phyloP scores from a whole-genome alignment of 139 green algal genomes.

The Volvox reticuliferus region DNA sequence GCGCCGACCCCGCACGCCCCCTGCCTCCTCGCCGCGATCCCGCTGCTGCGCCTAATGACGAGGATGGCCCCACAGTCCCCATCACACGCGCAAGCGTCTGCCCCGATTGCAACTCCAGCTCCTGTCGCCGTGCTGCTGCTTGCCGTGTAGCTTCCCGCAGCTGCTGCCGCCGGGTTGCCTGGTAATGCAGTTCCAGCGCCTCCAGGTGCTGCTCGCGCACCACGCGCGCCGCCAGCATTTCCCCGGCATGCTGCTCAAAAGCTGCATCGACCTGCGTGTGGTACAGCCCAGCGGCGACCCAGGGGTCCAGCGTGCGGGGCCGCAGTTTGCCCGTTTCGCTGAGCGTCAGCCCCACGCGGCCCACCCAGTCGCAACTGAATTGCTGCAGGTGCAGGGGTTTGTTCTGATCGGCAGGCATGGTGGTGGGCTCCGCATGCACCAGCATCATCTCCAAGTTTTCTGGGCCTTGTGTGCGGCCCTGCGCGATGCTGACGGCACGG shows the following conservation, averaged over 20 bases:
- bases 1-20: background rate
- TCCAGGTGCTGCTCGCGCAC: constrained; percentile 47
- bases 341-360: constrained; percentile 22
- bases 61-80: background rate
- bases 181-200: constrained; percentile 32
- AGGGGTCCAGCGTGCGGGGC: background rate
- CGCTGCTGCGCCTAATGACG: background rate
- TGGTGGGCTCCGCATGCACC: constrained; percentile 37
- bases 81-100: constrained; percentile 25
- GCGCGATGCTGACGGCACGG: constrained; percentile 41
- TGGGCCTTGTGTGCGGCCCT: constrained; percentile 30
- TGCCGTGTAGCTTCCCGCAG: constrained; percentile 4
- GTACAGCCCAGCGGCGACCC: constrained; percentile 19
- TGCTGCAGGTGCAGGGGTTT: constrained; percentile 37
- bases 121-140: constrained; percentile 1
- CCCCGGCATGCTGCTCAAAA: constrained; percentile 10
- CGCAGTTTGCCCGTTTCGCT: constrained; percentile 38
- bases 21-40: background rate
- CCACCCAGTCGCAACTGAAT: constrained; percentile 48
- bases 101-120: constrained; percentile 39
- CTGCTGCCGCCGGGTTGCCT: constrained; percentile 34
- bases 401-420: background rate
- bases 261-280: constrained; percentile 21
- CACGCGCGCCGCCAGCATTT: constrained; percentile 39
- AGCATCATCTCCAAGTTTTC: constrained; percentile 32